Evolutionary conservation across 2,329 filamentous ascomycete species (phyloP).

Genomic region (Colletotrichum gloeosporioides): DNA sequence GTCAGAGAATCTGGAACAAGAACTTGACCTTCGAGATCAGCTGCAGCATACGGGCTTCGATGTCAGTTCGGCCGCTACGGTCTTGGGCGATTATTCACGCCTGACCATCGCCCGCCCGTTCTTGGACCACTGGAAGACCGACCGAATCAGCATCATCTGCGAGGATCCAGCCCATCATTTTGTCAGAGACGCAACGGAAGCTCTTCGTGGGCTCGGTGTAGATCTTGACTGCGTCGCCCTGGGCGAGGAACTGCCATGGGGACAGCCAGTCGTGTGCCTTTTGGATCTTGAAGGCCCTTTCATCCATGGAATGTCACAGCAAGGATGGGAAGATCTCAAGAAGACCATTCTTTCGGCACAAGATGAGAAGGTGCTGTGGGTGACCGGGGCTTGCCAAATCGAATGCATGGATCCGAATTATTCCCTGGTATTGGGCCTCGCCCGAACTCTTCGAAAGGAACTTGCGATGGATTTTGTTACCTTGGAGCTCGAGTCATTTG

Average conservation of each 20-base stretch:
- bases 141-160: background rate
- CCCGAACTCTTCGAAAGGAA: constrained; percentile 34
- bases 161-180: background rate
- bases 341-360: background rate
- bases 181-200: background rate
- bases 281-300: constrained; percentile 12
- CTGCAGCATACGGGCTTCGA: background rate
- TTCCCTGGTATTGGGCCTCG: constrained; percentile 31
- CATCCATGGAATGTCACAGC: background rate
- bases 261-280: background rate
- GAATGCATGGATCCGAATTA: constrained; percentile 30
- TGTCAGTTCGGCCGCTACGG: background rate
- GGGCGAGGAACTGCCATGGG: background rate
- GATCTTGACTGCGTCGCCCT: background rate
- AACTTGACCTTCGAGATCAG: background rate
- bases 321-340: background rate
- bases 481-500: constrained; percentile 30
- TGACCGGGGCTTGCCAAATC: constrained; percentile 32
- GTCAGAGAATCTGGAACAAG: background rate
- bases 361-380: constrained; percentile 31
- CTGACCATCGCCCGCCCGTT: background rate
- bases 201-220: background rate
- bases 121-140: background rate
- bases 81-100: background rate
- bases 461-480: constrained; percentile 30